phyloP scores from a whole-genome alignment of 2,329 filamentous ascomycete genomes.

The Cylindrodendrum hubeiense region DNA sequence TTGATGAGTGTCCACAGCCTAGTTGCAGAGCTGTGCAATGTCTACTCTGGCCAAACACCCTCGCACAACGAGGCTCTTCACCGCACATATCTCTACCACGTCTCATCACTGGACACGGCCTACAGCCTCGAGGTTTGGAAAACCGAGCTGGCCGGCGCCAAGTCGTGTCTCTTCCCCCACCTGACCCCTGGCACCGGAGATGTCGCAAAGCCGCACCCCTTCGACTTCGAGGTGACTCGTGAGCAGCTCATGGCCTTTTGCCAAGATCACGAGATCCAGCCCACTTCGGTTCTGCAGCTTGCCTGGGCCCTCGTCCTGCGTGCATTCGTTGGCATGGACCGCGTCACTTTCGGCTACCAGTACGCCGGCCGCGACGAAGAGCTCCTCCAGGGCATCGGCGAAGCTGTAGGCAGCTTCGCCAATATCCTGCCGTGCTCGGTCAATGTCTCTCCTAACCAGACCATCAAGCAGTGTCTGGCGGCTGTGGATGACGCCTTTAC shows the following conservation, averaged over 20 bases:
- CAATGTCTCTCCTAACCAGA: slow-evolving; percentile 48
- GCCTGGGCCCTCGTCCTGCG: slow-evolving; percentile 71
- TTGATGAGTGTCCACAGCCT: slow-evolving; percentile 58
- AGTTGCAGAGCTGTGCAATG: slow-evolving; percentile 60
- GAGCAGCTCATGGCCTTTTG: slow-evolving; percentile 59
- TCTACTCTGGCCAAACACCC: slow-evolving; percentile 55
- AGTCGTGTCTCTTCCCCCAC: slow-evolving; percentile 61
- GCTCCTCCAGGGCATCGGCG: slow-evolving; percentile 54
- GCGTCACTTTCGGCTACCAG: slow-evolving; percentile 68
- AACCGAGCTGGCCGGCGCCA: slow-evolving; percentile 51
- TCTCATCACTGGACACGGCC: slow-evolving; percentile 42
- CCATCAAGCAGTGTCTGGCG: slow-evolving; percentile 49
- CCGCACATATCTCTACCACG: slow-evolving; percentile 44
- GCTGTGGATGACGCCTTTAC: slow-evolving; percentile 46
- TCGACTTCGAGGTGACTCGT: slow-evolving; percentile 56
- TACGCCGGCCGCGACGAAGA: slow-evolving; percentile 59
- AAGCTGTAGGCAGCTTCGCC: slow-evolving; percentile 62
- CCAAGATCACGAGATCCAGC: slow-evolving; percentile 53
- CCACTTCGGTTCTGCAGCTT: slow-evolving; percentile 66
- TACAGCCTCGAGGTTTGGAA: slow-evolving; percentile 61
- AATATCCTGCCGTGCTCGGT: slow-evolving; percentile 51
- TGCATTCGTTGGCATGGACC: slow-evolving; percentile 64
- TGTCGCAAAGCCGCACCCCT: slow-evolving; percentile 50
- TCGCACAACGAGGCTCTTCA: slow-evolving; percentile 36
- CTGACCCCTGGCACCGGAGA: slow-evolving; percentile 46